A percentile compares a stretch with the other conserved stretches of the same genome.
These are phyloP conservation scores for Penicillium subrubescens DNA, from an alignment of 495 filamentous ascomycete genomes.

Conservation along the genomic window DNA sequence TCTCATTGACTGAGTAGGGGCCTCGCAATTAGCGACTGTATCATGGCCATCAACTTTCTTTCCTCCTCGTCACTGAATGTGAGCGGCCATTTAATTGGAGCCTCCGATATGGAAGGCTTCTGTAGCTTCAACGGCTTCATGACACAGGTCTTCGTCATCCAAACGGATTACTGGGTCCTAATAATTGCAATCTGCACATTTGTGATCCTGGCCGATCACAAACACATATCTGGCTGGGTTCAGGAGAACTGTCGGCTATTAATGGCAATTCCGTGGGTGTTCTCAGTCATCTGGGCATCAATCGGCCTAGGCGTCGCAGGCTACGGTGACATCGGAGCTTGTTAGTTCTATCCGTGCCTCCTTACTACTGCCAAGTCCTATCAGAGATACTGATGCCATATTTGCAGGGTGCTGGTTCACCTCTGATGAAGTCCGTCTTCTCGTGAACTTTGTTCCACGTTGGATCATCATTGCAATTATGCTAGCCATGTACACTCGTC, in stretches of 20 bases:
- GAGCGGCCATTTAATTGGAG: background rate
- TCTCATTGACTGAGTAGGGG: background rate
- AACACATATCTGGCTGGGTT: background rate
- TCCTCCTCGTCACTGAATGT: background rate
- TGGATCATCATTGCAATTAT: background rate
- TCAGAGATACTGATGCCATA: background rate
- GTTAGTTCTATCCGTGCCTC: background rate
- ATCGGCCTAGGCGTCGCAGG: background rate
- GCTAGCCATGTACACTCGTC: background rate
- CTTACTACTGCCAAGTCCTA: background rate
- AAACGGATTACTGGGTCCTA: background rate
- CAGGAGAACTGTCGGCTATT: background rate
- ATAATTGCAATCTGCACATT: background rate
- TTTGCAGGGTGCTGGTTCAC: background rate
- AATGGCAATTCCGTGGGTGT: background rate
- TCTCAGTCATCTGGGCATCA: background rate
- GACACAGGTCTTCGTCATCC: background rate
- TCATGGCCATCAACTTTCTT: background rate
- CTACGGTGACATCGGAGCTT: background rate
- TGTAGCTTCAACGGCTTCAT: background rate
- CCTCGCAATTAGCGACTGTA: background rate
- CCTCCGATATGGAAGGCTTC: background rate
- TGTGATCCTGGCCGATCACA: background rate
- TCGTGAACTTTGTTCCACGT: background rate
- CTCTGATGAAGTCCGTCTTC: background rate